These are phyloP conservation scores for Camellia sinensis DNA, from an alignment of 148 eudicot genomes.

Conservation along the genomic window DNA sequence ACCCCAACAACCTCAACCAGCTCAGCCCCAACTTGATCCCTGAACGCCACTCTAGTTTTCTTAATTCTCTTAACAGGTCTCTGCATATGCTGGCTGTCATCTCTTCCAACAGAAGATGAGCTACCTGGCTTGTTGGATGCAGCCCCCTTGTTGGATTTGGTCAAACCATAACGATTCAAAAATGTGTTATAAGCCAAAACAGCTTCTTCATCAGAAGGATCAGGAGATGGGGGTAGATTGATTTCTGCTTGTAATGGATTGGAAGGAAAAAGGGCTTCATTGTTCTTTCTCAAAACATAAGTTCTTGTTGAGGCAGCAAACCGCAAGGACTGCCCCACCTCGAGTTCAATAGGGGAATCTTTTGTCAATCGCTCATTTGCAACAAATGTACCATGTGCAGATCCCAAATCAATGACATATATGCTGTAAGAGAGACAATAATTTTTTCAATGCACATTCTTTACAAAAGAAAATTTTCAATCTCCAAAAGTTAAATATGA, in stretches of 20 bases:
- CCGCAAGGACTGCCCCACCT: constrained; percentile 82
- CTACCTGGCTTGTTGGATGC: constrained; percentile 20
- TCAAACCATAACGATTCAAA: constrained; percentile 64
- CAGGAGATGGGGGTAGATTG: constrained; percentile 75
- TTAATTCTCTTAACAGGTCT: constrained; percentile 67
- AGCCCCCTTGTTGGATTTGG: constrained; percentile 27
- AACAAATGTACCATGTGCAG: constrained; percentile 98
- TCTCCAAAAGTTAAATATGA: background rate
- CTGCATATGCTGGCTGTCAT: constrained; percentile 29
- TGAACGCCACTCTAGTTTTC: constrained; percentile 71
- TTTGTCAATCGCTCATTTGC: constrained; percentile 87
- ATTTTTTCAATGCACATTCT: constrained; percentile 2
- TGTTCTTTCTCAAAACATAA: constrained; percentile 72
- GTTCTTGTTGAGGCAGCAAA: constrained; percentile 95
- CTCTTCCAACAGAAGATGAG: constrained; percentile 27
- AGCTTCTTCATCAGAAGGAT: constrained; percentile 92
- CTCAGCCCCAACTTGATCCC: constrained; percentile 91
- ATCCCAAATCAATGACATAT: constrained; percentile 89
- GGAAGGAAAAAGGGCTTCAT: constrained; percentile 72
- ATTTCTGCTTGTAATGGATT: constrained; percentile 47
- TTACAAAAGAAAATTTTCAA: background rate
- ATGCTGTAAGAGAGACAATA: constrained; percentile 47
- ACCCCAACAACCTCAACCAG: constrained; percentile 84
- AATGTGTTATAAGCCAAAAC: constrained; percentile 80
- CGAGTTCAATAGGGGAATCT: constrained; percentile 87